These are phyloP conservation scores for Aspergillus ostianus DNA, from an alignment of 495 filamentous ascomycete genomes.

Conservation along the genomic window DNA sequence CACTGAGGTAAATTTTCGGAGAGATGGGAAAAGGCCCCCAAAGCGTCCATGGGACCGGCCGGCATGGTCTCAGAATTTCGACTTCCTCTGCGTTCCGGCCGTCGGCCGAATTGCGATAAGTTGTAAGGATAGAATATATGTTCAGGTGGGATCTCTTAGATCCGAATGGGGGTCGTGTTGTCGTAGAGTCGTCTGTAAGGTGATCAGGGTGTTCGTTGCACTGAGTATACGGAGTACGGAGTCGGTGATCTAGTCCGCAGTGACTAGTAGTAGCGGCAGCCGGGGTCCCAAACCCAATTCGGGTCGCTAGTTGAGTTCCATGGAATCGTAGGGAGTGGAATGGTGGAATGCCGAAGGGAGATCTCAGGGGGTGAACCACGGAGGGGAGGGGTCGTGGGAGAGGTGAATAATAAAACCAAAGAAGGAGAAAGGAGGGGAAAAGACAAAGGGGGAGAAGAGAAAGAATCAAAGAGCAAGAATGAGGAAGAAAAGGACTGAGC, in stretches of 20 bases:
- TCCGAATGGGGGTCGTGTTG: not conserved
- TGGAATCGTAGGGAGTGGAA: not conserved
- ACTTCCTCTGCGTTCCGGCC: not conserved
- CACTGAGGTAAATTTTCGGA: conserved; percentile 63
- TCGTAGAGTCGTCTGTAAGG: conserved; percentile 1
- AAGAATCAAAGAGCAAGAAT: not conserved
- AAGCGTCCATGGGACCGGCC: conserved; percentile 53
- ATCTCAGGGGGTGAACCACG: not conserved
- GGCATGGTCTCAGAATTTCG: conserved; percentile 10
- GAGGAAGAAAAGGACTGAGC: not conserved
- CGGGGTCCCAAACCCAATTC: conserved; percentile 1
- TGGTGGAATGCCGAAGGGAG: not conserved
- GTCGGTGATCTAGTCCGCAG: not conserved
- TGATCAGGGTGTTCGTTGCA: not conserved
- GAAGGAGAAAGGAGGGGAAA: conserved; percentile 14
- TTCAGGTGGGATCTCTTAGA: not conserved
- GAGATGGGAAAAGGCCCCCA: conserved; percentile 58
- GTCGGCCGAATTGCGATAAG: not conserved
- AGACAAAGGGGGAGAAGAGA: not conserved
- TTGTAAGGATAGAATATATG: not conserved
- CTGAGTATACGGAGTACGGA: not conserved
- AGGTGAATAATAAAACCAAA: conserved; percentile 5
- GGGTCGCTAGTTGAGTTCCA: conserved; percentile 16
- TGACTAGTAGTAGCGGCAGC: conserved; percentile 1
- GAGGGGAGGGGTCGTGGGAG: not conserved